Conservation (phyloP, 257 asterid species). For the Ilex asprella region DNA sequence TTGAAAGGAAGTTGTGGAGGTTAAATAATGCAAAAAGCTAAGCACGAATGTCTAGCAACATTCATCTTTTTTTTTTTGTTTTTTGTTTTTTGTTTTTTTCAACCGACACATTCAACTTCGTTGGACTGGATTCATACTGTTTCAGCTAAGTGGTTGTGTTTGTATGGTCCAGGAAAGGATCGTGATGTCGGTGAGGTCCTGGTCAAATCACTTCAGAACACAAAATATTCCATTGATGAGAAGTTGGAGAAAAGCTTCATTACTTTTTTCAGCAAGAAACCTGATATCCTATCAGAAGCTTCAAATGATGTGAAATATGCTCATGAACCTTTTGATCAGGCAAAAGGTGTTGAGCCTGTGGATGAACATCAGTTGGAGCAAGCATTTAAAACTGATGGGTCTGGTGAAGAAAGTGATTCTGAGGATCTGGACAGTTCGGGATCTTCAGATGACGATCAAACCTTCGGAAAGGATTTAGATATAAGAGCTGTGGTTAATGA, state of each 20-base stretch:
- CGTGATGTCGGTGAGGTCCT: slow-evolving; percentile 82
- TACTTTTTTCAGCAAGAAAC: slow-evolving; percentile 54
- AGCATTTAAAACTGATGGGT: slow-evolving; percentile 32
- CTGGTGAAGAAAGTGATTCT: slow-evolving; percentile 43
- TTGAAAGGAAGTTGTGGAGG: too few relatives aligned
- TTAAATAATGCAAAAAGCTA: too few relatives aligned
- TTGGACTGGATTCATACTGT: slow-evolving; percentile 3
- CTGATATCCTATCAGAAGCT: slow-evolving; percentile 22
- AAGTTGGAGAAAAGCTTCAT: slow-evolving; percentile 68
- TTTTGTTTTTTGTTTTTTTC: background rate
- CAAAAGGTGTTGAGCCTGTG: slow-evolving; percentile 27
- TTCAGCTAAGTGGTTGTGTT: slow-evolving; percentile 10
- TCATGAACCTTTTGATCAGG: slow-evolving; percentile 22
- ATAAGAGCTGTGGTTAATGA: slow-evolving; percentile 23
- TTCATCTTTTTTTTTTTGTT: background rate
- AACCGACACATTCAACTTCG: too few relatives aligned
- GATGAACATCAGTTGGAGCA: slow-evolving; percentile 29
- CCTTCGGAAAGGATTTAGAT: slow-evolving; percentile 14
- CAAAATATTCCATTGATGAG: slow-evolving; percentile 73
- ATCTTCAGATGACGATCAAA: slow-evolving; percentile 26
- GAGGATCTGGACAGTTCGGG: slow-evolving; percentile 34
- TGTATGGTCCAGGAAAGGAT: slow-evolving; percentile 46
- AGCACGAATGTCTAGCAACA: too few relatives aligned
- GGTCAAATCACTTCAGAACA: slow-evolving; percentile 88
- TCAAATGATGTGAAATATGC: slow-evolving; percentile 26